A percentile compares a stretch with the other conserved stretches of the same genome.
Conservation (phyloP, 306 rosid genomes). For the Acacia crassicarpa region DNA sequence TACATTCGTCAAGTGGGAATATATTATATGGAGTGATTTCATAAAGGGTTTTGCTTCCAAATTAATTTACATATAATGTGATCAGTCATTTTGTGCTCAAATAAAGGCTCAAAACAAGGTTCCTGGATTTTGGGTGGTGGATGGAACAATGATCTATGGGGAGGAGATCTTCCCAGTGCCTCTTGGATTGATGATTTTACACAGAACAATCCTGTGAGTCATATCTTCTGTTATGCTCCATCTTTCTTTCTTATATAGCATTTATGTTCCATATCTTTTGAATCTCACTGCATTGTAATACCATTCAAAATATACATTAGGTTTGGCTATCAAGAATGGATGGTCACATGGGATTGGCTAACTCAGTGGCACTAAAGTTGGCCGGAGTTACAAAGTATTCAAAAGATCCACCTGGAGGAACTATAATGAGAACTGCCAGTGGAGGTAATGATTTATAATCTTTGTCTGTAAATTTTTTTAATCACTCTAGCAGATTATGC, state of each 20-base stretch:
- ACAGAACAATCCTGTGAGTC: conserved; percentile 75
- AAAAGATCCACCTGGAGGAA: conserved; percentile 75
- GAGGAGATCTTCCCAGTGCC: conserved; percentile 77
- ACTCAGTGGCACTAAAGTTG: conserved; percentile 63
- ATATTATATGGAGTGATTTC: conserved; percentile 1
- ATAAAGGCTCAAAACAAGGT: conserved; percentile 62
- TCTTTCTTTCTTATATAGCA: neutral
- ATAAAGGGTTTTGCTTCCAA: neutral
- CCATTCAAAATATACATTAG: conserved; percentile 41
- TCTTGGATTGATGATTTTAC: conserved; percentile 79
- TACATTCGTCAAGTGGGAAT: conserved; percentile 5
- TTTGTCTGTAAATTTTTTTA: conserved; percentile 1
- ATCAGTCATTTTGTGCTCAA: conserved; percentile 15
- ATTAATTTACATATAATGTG: neutral
- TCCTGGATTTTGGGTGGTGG: conserved; percentile 96
- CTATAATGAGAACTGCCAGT: conserved; percentile 49
- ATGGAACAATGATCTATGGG: conserved; percentile 93
- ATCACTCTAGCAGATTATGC: conserved; percentile 5
- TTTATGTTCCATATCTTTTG: conserved; percentile 22
- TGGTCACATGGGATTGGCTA: conserved; percentile 88
- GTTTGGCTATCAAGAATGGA: conserved; percentile 81
- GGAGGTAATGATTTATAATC: conserved; percentile 56
- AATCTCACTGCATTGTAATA: conserved; percentile 26
- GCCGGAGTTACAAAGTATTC: conserved; percentile 61
- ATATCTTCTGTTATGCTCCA: conserved; percentile 20